phyloP scores from a whole-genome alignment of 768 basidiomycete genomes.

The Pulveroboletus sp. region DNA sequence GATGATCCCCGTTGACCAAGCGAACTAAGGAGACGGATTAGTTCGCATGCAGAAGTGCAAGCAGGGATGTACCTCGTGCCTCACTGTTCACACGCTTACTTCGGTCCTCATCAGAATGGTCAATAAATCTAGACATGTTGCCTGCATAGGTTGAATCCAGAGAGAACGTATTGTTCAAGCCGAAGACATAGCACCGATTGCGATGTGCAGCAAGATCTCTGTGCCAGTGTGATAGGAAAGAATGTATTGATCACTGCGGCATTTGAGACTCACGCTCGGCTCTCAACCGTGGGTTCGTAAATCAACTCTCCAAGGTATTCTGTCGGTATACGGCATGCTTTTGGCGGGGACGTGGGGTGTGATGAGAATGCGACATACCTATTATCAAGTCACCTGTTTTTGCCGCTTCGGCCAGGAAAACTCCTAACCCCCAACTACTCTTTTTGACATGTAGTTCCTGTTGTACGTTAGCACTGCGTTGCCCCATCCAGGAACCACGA shows the following conservation, averaged over 20 bases:
- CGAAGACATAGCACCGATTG: slow-evolving; percentile 60
- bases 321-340: slow-evolving; percentile 21
- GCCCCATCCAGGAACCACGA: not conserved
- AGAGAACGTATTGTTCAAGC: slow-evolving; percentile 41
- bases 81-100: slow-evolving; percentile 37
- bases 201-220: slow-evolving; percentile 46
- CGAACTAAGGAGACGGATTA: slow-evolving; percentile 35
- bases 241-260: not conserved
- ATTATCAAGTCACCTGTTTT: slow-evolving; percentile 44
- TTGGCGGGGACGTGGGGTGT: not conserved
- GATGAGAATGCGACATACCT: slow-evolving; percentile 26
- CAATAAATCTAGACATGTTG: slow-evolving; percentile 66
- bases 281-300: slow-evolving; percentile 43
- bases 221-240: not conserved
- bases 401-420: slow-evolving; percentile 46
- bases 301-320: slow-evolving; percentile 69
- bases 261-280: slow-evolving; percentile 44
- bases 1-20: slow-evolving; percentile 62
- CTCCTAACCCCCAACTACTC: slow-evolving; percentile 50
- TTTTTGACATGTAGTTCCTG: slow-evolving; percentile 43
- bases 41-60: not conserved
- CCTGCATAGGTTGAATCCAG: slow-evolving; percentile 57
- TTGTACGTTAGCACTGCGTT: slow-evolving; percentile 3
- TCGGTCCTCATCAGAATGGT: slow-evolving; percentile 41
- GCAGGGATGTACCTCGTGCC: slow-evolving; percentile 39